Conservation (phyloP, 2,329 filamentous ascomycete genomes). For the Lomentospora prolificans region DNA sequence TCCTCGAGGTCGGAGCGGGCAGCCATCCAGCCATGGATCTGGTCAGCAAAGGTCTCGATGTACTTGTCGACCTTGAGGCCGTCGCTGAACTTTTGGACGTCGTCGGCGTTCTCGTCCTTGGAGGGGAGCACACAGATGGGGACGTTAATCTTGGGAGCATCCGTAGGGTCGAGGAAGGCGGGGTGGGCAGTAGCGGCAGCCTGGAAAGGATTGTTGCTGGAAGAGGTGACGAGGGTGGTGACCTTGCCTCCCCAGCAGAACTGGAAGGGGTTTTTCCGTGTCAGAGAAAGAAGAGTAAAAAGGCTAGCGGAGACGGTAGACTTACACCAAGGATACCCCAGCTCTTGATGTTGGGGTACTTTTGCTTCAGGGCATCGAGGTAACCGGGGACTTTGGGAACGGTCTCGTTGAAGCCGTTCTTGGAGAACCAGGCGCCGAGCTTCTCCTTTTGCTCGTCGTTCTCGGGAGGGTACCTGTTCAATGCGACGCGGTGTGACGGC, state of each 20-base stretch:
- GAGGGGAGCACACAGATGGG: slow-evolving; percentile 56
- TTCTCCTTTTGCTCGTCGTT: slow-evolving; percentile 53
- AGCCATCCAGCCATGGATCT: slow-evolving; percentile 68
- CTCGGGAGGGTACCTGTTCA: slow-evolving; percentile 47
- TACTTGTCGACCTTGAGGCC: slow-evolving; percentile 44
- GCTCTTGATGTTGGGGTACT: slow-evolving; percentile 44
- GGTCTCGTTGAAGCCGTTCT: slow-evolving; percentile 35
- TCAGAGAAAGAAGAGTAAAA: slow-evolving; percentile 1
- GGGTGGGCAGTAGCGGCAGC: slow-evolving; percentile 45
- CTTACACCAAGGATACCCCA: slow-evolving; percentile 53
- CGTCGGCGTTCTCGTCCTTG: slow-evolving; percentile 48
- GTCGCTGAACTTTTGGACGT: slow-evolving; percentile 46
- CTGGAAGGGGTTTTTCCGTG: too few species aligned
- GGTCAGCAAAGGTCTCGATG: slow-evolving; percentile 56
- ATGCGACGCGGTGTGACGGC: neutral
- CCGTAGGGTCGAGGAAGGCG: slow-evolving; percentile 53
- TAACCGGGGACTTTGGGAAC: slow-evolving; percentile 43
- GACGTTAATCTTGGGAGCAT: slow-evolving; percentile 49
- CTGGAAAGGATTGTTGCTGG: slow-evolving; percentile 44
- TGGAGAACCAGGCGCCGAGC: slow-evolving; percentile 48
- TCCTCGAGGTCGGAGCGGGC: slow-evolving; percentile 51
- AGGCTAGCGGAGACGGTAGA: slow-evolving; percentile 9
- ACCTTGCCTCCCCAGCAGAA: slow-evolving; percentile 68
- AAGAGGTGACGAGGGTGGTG: slow-evolving; percentile 39
- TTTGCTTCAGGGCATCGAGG: slow-evolving; percentile 39